These are phyloP conservation scores for Podila horticola DNA, from an alignment of 192 early-diverging fungal species.

Conservation along the genomic window DNA sequence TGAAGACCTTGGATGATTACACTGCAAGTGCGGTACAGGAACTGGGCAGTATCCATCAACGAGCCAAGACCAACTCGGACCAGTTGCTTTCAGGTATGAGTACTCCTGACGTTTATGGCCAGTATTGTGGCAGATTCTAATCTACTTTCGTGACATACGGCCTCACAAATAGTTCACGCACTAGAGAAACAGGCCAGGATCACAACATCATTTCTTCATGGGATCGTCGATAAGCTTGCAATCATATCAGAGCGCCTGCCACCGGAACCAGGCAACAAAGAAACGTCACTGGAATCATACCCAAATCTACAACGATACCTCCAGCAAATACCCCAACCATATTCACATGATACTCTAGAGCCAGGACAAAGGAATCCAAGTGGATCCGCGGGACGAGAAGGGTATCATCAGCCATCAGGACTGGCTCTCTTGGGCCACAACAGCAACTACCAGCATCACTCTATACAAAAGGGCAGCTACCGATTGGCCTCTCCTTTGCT, in stretches of 20 bases:
- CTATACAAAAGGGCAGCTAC: neutral
- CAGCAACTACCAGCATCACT: neutral
- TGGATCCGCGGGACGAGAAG: neutral
- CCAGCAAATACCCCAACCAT: neutral
- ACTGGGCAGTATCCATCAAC: conserved; percentile 16
- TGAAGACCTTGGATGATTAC: conserved; percentile 19
- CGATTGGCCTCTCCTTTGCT: neutral
- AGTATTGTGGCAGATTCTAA: neutral
- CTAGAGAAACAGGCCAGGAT: conserved; percentile 25
- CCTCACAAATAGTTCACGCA: conserved; percentile 11
- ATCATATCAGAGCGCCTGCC: conserved; percentile 5
- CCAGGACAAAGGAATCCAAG: neutral
- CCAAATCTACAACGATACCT: conserved; percentile 23
- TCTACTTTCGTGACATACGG: neutral
- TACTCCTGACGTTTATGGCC: neutral
- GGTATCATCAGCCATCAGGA: neutral
- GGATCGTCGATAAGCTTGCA: conserved; percentile 21
- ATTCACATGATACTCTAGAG: neutral
- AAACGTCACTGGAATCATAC: conserved; percentile 5
- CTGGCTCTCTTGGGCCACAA: conserved; percentile 24
- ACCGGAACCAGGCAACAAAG: neutral
- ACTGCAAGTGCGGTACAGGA: conserved; percentile 22
- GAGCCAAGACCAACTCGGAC: conserved; percentile 24
- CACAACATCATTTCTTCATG: conserved; percentile 17
- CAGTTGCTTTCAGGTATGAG: conserved; percentile 35